These are phyloP conservation scores for Drechmeria coniospora DNA, from an alignment of 2,329 filamentous ascomycete species.

Conservation along the genomic window DNA sequence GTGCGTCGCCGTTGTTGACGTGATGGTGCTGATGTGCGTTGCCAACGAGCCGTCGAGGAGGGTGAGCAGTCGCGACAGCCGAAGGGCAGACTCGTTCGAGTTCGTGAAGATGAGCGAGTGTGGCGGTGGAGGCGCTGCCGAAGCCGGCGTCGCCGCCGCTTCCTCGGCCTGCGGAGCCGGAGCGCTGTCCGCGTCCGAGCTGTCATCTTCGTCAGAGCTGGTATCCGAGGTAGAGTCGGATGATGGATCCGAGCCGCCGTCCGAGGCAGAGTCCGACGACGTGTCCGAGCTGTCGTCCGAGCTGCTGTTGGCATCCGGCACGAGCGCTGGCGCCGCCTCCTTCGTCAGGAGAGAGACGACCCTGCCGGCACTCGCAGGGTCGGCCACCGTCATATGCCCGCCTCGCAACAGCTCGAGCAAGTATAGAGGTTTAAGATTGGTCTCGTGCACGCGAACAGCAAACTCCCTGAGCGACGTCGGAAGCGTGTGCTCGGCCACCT, in stretches of 20 bases:
- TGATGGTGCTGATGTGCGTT: conserved; percentile 50
- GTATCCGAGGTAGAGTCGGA: conserved; percentile 16
- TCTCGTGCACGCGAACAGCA: conserved; percentile 52
- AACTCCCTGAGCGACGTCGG: conserved; percentile 49
- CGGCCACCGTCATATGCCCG: conserved; percentile 25
- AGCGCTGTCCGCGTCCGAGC: conserved; percentile 16
- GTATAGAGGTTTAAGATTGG: conserved; percentile 65
- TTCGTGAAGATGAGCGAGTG: conserved; percentile 73
- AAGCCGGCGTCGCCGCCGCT: neutral
- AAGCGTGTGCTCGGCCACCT: conserved; percentile 34
- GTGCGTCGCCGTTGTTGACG: conserved; percentile 62
- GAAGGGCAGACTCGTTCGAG: conserved; percentile 75
- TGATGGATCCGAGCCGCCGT: too few relatives aligned
- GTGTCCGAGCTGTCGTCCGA: conserved; percentile 12
- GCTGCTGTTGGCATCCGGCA: conserved; percentile 7
- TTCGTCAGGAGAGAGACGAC: too few relatives aligned
- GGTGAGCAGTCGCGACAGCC: conserved; percentile 64
- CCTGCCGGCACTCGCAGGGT: conserved; percentile 3
- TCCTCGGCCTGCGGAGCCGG: conserved; percentile 12
- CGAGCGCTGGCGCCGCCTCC: too few relatives aligned
- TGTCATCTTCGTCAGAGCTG: conserved; percentile 14
- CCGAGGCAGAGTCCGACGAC: conserved; percentile 17
- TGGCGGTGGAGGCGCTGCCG: conserved; percentile 13
- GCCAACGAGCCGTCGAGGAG: conserved; percentile 47
- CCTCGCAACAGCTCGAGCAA: conserved; percentile 60